Evolutionary conservation across 2,329 filamentous ascomycete species (phyloP).

Genomic region (Aaosphaeria pasadenensis): DNA sequence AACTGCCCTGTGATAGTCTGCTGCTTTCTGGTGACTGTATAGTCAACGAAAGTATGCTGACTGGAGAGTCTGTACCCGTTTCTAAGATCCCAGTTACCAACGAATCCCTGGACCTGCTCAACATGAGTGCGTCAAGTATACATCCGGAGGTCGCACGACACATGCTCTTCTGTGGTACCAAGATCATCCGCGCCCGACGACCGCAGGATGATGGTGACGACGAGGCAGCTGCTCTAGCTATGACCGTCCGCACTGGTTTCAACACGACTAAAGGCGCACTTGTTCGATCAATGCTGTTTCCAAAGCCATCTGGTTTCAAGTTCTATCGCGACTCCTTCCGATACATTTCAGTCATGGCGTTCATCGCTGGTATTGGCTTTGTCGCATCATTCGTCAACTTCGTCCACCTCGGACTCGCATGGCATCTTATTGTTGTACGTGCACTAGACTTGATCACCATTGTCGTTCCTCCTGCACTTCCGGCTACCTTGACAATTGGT

Average conservation of each 20-base stretch:
- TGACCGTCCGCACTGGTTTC: conserved; percentile 92
- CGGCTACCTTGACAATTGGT: conserved; percentile 91
- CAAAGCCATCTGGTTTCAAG: conserved; percentile 96
- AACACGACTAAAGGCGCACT: conserved; percentile 96
- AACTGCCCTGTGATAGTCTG: conserved; percentile 90
- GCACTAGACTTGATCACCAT: conserved; percentile 96
- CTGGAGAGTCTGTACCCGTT: conserved; percentile 92
- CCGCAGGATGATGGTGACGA: conserved; percentile 87
- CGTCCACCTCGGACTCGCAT: conserved; percentile 74
- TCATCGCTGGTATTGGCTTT: conserved; percentile 83
- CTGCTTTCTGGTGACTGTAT: conserved; percentile 93
- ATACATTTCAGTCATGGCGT: conserved; percentile 95
- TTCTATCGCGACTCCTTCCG: conserved; percentile 97
- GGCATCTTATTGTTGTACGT: conserved; percentile 87
- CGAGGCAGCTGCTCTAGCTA: conserved; percentile 85
- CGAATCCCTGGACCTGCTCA: conserved; percentile 70
- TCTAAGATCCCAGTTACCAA: conserved; percentile 85
- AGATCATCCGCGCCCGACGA: conserved; percentile 84
- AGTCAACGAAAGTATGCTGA: conserved; percentile 99
- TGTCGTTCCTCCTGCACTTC: conserved; percentile 90
- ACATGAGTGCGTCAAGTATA: conserved; percentile 77
- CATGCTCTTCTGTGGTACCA: conserved; percentile 92
- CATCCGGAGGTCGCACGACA: conserved; percentile 80
- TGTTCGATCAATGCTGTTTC: conserved; percentile 96
- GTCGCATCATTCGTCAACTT: conserved; percentile 92